Evolutionary conservation across 345 rosid genomes (phyloP).

Genomic region (Brassica cretica): DNA sequence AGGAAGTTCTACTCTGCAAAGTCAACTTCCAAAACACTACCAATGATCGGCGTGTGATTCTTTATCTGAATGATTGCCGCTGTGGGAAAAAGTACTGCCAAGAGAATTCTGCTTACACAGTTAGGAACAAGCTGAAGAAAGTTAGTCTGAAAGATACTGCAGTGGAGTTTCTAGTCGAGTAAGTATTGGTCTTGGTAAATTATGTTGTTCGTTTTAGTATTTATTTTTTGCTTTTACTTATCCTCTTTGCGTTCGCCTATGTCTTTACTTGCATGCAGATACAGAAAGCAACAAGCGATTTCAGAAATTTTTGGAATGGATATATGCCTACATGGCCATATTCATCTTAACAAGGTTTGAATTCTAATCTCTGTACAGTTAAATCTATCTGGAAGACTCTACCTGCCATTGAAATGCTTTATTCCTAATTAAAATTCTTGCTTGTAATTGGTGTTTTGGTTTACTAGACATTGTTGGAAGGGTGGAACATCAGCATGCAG

Average conservation of each 20-base stretch:
- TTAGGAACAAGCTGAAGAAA: slow-evolving; percentile 74
- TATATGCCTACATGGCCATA: slow-evolving; percentile 69
- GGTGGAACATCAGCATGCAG: slow-evolving; percentile 54
- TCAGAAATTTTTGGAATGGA: slow-evolving; percentile 51
- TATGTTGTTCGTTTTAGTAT: slow-evolving; percentile 9
- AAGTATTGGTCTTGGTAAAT: slow-evolving; percentile 40
- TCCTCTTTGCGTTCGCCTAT: slow-evolving; percentile 14
- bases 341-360: slow-evolving; percentile 75
- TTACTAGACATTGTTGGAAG: slow-evolving; percentile 55
- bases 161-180: slow-evolving; percentile 71
- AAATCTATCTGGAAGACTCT: slow-evolving; percentile 22
- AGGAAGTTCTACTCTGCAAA: slow-evolving; percentile 90
- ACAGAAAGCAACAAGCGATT: slow-evolving; percentile 46
- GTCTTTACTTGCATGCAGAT: slow-evolving; percentile 49
- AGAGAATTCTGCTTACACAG: slow-evolving; percentile 68
- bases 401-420: slow-evolving; percentile 1
- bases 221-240: background rate
- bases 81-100: slow-evolving; percentile 81
- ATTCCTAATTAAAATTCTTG: slow-evolving; percentile 14
- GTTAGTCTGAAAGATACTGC: slow-evolving; percentile 77
- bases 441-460: slow-evolving; percentile 28
- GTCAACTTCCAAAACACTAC: slow-evolving; percentile 70
- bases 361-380: slow-evolving; percentile 22
- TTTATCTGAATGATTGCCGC: slow-evolving; percentile 65
- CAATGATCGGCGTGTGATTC: slow-evolving; percentile 69